phyloP scores from a whole-genome alignment of 2,329 filamentous ascomycete species.

The Monosporascus sp. region DNA sequence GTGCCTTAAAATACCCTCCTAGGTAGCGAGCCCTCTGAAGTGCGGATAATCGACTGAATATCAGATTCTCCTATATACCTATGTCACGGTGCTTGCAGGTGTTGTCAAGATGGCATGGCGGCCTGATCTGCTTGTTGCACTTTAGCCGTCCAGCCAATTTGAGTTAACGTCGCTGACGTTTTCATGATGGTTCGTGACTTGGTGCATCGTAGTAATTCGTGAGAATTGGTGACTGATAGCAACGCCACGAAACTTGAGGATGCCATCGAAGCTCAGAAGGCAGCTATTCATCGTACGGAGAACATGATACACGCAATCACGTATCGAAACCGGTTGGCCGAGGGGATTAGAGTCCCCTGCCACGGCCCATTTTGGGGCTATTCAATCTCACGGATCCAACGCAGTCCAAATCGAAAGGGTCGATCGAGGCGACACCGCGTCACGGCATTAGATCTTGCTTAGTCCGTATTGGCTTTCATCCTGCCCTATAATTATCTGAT shows the following conservation, averaged over 20 bases:
- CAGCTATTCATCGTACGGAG: slow-evolving; percentile 23
- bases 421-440: slow-evolving; percentile 3
- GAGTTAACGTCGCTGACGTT: background rate
- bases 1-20: too few species aligned
- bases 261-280: slow-evolving; percentile 19
- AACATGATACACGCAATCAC: slow-evolving; percentile 21
- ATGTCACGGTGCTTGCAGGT: too few species aligned
- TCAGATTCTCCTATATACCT: slow-evolving; percentile 36
- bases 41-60: slow-evolving; percentile 20
- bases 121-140: too few species aligned
- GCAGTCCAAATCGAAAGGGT: slow-evolving; percentile 1
- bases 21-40: too few species aligned
- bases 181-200: slow-evolving; percentile 29
- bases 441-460: slow-evolving; percentile 1
- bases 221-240: slow-evolving; percentile 25
- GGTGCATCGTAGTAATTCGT: slow-evolving; percentile 26
- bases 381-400: slow-evolving; percentile 5
- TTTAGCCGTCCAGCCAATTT: too few species aligned
- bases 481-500: slow-evolving; percentile 26
- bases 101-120: too few species aligned
- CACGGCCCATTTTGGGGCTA: slow-evolving; percentile 4
- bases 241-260: slow-evolving; percentile 21
- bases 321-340: slow-evolving; percentile 13
- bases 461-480: background rate
- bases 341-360: slow-evolving; percentile 4